Base-by-base conservation (phyloP, 2,329 filamentous ascomycete species). In the Calonectria fujianensis region DNA sequence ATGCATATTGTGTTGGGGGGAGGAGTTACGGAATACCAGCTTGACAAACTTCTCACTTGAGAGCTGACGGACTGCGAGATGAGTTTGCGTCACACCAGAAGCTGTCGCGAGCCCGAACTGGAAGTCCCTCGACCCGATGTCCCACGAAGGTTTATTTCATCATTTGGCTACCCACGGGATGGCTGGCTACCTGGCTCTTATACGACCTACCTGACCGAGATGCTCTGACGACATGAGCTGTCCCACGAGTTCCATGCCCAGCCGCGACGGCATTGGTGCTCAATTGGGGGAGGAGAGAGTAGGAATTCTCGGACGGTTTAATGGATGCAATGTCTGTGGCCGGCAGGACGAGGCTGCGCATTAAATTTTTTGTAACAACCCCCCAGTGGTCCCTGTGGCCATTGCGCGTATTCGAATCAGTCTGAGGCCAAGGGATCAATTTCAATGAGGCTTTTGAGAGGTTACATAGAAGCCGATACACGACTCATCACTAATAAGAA, bases 101-200 rank as follows among this genome's bases (percentile, higher is more conserved):
- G 20, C 45, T 72, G 73, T 45, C 35, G 69, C 63, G 31, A 37
- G 31, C 63, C 72, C 59, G 32, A 66, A 67, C 14, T 50, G 61
- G 72, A 74, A 70, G 51, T n/a, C 41, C 27, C 51, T 35, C 14
- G 37, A 51, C 41, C 67, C 72, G 72, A 74, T 13, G 72, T 74
- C 39, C 31, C 61, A 74, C 72, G 32, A 74, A 32, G 13, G 13
- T 16, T 52, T 32, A 51, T 70, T 45, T 24, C 41, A 20, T 67
- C 18, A 3, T 35, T 70, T 32, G 32, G 24, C 51, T 66, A 35
- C 18, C 41, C 35, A 37, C 41, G 31, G 57, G 6, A 13, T 29
- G 45, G 51, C 61, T 32, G 31, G 31, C 27, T 39, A 20, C 20
- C 27, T 24, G 8, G 54, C 48, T 45, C 27, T 27, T 13, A 39